phyloP scores from a whole-genome alignment of 2,329 filamentous ascomycete genomes.

The Aspergillus awamori region DNA sequence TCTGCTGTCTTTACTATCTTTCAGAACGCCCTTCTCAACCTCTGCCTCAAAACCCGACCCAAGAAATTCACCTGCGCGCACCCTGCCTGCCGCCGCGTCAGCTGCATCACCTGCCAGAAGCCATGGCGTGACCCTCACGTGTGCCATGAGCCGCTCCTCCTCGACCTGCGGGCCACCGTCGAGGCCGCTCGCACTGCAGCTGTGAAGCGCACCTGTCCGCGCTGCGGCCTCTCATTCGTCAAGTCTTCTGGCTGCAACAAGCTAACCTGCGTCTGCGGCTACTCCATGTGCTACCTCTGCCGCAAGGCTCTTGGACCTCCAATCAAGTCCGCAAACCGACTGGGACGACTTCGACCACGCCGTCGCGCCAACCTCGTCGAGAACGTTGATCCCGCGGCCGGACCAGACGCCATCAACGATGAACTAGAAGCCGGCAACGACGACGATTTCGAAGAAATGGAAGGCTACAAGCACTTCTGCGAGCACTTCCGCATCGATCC shows the following conservation, averaged over 20 bases:
- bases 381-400: constrained; percentile 48
- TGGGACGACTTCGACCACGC: constrained; percentile 13
- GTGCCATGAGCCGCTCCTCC: constrained; percentile 81
- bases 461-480: constrained; percentile 93
- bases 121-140: constrained; percentile 86
- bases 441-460: constrained; percentile 39
- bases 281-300: constrained; percentile 98
- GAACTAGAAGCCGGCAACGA: constrained; percentile 7
- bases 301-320: constrained; percentile 63
- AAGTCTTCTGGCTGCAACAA: constrained; percentile 97
- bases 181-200: constrained; percentile 93
- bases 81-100: constrained; percentile 67
- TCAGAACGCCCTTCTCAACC: constrained; percentile 63
- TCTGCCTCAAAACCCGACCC: constrained; percentile 71
- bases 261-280: constrained; percentile 90
- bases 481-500: constrained; percentile 88
- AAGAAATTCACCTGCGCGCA: constrained; percentile 77
- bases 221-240: constrained; percentile 88
- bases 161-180: constrained; percentile 82
- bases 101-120: constrained; percentile 81
- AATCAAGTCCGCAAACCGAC: constrained; percentile 16
- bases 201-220: constrained; percentile 91
- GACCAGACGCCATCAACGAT: constrained; percentile 31
- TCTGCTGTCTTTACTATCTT: constrained; percentile 56
- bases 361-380: constrained; percentile 18